phyloP scores from a whole-genome alignment of 2,329 filamentous ascomycete species.

The Rutstroemia sp. region DNA sequence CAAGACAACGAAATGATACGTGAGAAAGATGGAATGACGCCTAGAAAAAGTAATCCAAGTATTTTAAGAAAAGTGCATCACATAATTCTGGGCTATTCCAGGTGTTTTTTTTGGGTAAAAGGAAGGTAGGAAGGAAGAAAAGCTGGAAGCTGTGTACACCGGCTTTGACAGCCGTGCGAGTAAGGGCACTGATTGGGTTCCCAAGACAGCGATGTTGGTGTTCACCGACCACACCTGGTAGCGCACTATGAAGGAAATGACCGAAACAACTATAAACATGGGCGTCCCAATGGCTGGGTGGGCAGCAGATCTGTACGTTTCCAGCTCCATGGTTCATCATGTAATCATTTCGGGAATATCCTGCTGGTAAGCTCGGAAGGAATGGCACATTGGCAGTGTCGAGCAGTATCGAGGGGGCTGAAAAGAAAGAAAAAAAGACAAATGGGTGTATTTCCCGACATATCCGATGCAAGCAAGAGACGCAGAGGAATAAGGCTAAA shows the following conservation, averaged over 20 bases:
- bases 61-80: background rate
- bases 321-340: slow-evolving; percentile 8
- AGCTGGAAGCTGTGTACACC: no score
- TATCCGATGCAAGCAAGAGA: background rate
- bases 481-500: no score
- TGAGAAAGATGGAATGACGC: background rate
- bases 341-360: background rate
- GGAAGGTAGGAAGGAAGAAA: background rate
- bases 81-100: background rate
- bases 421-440: no score
- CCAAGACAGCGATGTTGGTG: background rate
- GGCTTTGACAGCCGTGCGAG: background rate
- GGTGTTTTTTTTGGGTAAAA: background rate
- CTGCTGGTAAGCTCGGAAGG: background rate
- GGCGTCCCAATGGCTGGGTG: background rate
- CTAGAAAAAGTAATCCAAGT: background rate
- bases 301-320: background rate
- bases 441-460: slow-evolving; percentile 1
- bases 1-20: no score
- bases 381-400: background rate
- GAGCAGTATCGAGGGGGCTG: background rate
- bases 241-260: background rate
- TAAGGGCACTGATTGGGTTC: background rate
- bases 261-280: slow-evolving; percentile 2
- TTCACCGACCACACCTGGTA: background rate